phyloP scores from a whole-genome alignment of 2,329 filamentous ascomycete genomes.

The Ampelomyces quisqualis region DNA sequence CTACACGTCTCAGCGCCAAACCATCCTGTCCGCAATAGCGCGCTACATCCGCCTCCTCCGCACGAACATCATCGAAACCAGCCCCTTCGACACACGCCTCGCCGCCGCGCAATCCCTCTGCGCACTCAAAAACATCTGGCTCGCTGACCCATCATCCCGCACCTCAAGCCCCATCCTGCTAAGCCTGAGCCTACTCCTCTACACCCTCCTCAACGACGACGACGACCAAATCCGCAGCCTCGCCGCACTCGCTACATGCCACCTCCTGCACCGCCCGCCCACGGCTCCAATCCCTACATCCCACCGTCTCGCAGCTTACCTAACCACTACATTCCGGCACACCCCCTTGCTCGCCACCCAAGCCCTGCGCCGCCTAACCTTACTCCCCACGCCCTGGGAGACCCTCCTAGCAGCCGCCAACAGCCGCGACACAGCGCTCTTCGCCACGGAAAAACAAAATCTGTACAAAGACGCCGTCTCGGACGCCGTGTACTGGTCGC shows the following conservation, averaged over 20 bases:
- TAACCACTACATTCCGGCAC: conserved; percentile 36
- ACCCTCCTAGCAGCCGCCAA: conserved; percentile 34
- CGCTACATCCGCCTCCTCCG: conserved; percentile 36
- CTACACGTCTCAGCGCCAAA: conserved; percentile 7
- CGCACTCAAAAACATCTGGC: conserved; percentile 42
- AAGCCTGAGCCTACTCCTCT: conserved; percentile 48
- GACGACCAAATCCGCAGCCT: conserved; percentile 81
- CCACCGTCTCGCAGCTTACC: conserved; percentile 40
- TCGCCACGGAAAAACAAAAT: conserved; percentile 89
- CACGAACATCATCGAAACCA: conserved; percentile 35
- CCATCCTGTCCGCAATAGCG: conserved; percentile 12
- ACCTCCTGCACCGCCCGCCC: conserved; percentile 49
- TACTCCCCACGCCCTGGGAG: conserved; percentile 22
- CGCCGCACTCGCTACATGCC: conserved; percentile 55
- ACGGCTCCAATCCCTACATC: conserved; percentile 46
- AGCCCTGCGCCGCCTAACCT: conserved; percentile 45
- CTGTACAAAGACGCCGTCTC: conserved; percentile 82
- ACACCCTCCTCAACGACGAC: conserved; percentile 66
- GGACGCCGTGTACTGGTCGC: conserved; percentile 70
- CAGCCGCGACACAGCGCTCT: conserved; percentile 66
- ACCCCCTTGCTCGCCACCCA: conserved; percentile 40
- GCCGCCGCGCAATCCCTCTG: conserved; percentile 59
- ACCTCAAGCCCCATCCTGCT: conserved; percentile 19
- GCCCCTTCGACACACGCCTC: conserved; percentile 64
- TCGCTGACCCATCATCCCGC: conserved; percentile 12